Conservation (phyloP, 352 stramenopile genomes). For the Stramenopiles sp. region DNA sequence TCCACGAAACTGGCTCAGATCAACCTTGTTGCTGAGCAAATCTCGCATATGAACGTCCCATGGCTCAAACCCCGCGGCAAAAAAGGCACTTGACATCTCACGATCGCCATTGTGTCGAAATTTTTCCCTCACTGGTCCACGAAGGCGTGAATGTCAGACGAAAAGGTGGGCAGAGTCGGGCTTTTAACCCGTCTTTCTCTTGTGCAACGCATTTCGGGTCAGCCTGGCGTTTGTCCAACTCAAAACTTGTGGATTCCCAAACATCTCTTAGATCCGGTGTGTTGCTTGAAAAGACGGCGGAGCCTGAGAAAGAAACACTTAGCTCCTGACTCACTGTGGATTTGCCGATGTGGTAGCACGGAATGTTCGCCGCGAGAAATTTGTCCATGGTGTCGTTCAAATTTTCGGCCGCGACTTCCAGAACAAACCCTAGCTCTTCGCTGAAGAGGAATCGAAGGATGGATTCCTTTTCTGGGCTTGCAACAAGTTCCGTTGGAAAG, state of each 20-base stretch:
- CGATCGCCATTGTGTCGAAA: conserved; percentile 96
- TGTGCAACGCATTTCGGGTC: conserved; percentile 81
- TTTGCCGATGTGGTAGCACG: conserved; percentile 63
- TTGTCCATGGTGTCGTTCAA: conserved; percentile 48
- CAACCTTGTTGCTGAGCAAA: conserved; percentile 64
- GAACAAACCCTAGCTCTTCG: conserved; percentile 88
- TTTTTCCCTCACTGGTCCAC: conserved; percentile 86
- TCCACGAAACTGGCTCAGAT: conserved; percentile 80
- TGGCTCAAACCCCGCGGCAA: conserved; percentile 85
- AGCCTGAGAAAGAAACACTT: conserved; percentile 62
- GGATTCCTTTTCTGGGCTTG: not conserved
- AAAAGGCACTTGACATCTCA: conserved; percentile 94
- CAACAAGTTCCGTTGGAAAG: conserved; percentile 31
- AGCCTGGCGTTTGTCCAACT: conserved; percentile 88
- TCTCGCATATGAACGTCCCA: conserved; percentile 96
- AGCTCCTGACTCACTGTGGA: conserved; percentile 56
- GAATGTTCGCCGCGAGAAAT: conserved; percentile 56
- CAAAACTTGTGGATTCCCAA: conserved; percentile 96
- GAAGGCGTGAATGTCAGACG: conserved; percentile 20
- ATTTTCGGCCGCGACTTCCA: conserved; percentile 64
- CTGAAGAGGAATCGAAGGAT: conserved; percentile 57
- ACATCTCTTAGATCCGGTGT: conserved; percentile 70
- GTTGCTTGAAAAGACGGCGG: conserved; percentile 41
- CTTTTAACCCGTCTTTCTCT: conserved; percentile 48
- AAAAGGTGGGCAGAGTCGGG: not conserved